A percentile compares a stretch with the other conserved stretches of the same genome.
These are phyloP conservation scores for Thermoascus crustaceus DNA, from an alignment of 2,329 filamentous ascomycete species.

Conservation along the genomic window DNA sequence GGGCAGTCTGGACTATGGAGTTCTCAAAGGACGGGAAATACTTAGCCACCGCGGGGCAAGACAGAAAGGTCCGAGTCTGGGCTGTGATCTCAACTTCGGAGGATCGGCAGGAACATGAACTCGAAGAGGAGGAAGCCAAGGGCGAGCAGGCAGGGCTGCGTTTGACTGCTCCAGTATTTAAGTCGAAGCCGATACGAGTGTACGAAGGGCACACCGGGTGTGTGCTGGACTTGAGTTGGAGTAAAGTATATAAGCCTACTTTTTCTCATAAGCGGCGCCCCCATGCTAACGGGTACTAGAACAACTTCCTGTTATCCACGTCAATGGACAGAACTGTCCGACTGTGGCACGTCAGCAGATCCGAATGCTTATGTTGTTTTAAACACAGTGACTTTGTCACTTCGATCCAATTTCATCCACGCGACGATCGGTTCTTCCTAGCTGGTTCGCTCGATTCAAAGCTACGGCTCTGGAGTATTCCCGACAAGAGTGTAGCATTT, in stretches of 20 bases:
- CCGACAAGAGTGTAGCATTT: constrained; percentile 87
- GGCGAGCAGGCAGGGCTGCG: constrained; percentile 48
- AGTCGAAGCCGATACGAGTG: constrained; percentile 65
- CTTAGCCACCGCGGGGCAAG: constrained; percentile 84
- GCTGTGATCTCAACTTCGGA: constrained; percentile 75
- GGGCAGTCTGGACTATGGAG: constrained; percentile 84
- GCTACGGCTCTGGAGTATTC: constrained; percentile 89
- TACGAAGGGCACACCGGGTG: constrained; percentile 79
- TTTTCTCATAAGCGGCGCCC: background rate
- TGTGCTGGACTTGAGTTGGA: constrained; percentile 90
- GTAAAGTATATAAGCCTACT: constrained; percentile 54
- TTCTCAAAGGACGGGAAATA: constrained; percentile 90
- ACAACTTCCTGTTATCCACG: constrained; percentile 90
- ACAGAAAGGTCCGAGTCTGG: constrained; percentile 79
- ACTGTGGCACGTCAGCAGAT: constrained; percentile 80
- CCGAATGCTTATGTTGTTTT: constrained; percentile 86
- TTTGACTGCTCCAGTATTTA: constrained; percentile 85
- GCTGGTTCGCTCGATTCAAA: constrained; percentile 87
- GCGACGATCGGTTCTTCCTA: constrained; percentile 92
- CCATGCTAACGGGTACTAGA: constrained; percentile 37
- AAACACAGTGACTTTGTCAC: constrained; percentile 94
- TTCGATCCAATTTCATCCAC: constrained; percentile 87
- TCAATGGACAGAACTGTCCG: constrained; percentile 98
- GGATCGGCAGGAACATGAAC: constrained; percentile 66
- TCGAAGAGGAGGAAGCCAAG: constrained; percentile 52